phyloP scores from a whole-genome alignment of 306 rosid genomes.

The Quercus aquifolioides region DNA sequence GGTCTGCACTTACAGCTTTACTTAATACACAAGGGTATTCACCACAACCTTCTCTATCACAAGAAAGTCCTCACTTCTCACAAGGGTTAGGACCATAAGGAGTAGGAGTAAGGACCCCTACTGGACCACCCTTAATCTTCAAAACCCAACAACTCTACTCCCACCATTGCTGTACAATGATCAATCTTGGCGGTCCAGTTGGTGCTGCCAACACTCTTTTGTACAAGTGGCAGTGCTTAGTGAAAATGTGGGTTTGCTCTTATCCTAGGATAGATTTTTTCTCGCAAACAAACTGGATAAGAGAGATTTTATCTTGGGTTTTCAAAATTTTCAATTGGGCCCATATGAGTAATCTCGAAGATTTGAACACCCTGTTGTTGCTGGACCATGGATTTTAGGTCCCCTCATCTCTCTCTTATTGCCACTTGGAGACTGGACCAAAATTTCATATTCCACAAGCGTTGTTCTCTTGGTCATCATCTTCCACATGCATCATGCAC shows the following conservation, averaged over 20 bases:
- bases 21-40: conserved; percentile 16
- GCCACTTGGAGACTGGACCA: conserved; percentile 13
- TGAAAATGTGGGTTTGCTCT: neutral
- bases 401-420: conserved; percentile 7
- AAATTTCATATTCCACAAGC: neutral
- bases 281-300: neutral
- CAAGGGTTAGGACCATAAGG: conserved; percentile 45
- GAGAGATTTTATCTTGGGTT: neutral
- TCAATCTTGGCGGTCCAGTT: conserved; percentile 6
- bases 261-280: neutral
- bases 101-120: conserved; percentile 3
- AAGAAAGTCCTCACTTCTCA: conserved; percentile 16
- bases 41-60: conserved; percentile 20
- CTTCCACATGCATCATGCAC: conserved; percentile 2
- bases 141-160: conserved; percentile 25
- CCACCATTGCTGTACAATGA: neutral
- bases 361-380: neutral
- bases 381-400: conserved; percentile 19
- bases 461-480: neutral
- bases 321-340: neutral
- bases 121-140: conserved; percentile 54
- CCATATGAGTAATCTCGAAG: conserved; percentile 22
- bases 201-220: neutral
- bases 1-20: conserved; percentile 22
- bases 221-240: conserved; percentile 13